Evolutionary conservation across 768 basidiomycete species (phyloP), one percentile per base, ranked within the genome.

Genomic region (Leccinum longicurvipes): DNA sequence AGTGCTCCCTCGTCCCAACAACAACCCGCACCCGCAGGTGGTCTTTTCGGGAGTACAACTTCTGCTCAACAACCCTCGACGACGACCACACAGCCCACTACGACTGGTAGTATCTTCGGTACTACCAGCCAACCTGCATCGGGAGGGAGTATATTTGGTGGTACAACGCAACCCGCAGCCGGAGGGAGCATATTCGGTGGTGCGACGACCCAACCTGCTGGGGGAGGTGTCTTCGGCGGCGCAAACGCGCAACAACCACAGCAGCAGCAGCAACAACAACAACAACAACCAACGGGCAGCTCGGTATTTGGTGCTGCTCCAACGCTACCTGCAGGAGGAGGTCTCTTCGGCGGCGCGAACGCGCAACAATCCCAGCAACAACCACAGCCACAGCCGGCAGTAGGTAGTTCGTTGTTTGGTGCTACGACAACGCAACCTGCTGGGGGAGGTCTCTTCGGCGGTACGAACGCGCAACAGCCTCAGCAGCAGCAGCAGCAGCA

Each of bases 1-100:
- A 54, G 28, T 36, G 58, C 60, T 8, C 56, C 58, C 60, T 50
- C 53, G 14, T 55, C 69, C 31, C 70, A 73, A 28, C 67, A 64
- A 45, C 67, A 60, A 53, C 54, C 62, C 6, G 51, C 60, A 15
- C 45, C 49, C 14, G 65, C 65, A 24, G 45, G 61, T 10, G 32
- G 56, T n/a, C 54, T 61, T 31, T 65, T 65, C 17, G 64, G 65
- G 36, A 39, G 36, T 36, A 49, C 62, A 10, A 31, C 17, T 15
- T n/a, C 59, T 34, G 25, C 56, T 32, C 63, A 64, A 9, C 63
- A 63, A 9, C 53, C 57, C 25, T 50, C 55, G 6, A n/a, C 34
- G 39, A 55, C 55, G 46, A 44, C 50, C 41, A 50, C 64, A 6
- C 61, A 66, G 39, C 57, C 59, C n/a, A 25, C 55, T 28, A 36